Base-by-base conservation (phyloP, 192 early-diverging fungal genomes). In the Thoreauomyces humboldtii region DNA sequence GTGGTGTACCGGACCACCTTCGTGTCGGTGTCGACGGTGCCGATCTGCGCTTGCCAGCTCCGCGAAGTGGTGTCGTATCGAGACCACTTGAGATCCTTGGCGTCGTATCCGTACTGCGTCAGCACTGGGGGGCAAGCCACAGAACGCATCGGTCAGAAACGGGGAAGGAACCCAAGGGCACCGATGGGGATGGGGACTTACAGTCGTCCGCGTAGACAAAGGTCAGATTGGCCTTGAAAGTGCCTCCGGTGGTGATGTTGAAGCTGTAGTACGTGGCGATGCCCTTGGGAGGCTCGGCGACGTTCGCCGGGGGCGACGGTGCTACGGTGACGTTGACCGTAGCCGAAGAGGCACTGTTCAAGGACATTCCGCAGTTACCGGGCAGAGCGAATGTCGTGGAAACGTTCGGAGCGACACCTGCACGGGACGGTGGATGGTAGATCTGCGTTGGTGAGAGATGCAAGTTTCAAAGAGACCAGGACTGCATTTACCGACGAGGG, bases 191-290 rank as follows among this genome's bases (percentile, higher is more conserved):
- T 22, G 50, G 7, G 24, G 24, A 52, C 50, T 2, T 35, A 58
- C 56, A 14, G 2, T 58, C 56, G 38, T 58, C 56, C 17, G 34
- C 27, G 34, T 58, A 58, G 17, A 36, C 19, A 33, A 58, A 33
- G 21, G 35, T 37, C 3, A 58, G 35, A 9, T 19, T 41, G 19
- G 56, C 56, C 19, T 37, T 17, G 35, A 58, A 58, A 7, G 53
- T 37, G 12, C 19, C 17, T 34, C 4, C 31, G 21, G 11, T 14
- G 7, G 53, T 31, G 7, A 31, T 54, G 35, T 58, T 36, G 19
- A 58, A 58, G 15, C 21, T 33, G 35, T 58, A 58, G 37, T 58
- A 58, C 5, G 56, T 58, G 33, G 15, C 19, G 15, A 58, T 17
- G 2, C 56, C 56, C 27, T 35, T 38, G 37, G 14, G 22, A 2